Evolutionary conservation across 352 stramenopile species (phyloP).

Genomic region (Phytophthora brassicae): DNA sequence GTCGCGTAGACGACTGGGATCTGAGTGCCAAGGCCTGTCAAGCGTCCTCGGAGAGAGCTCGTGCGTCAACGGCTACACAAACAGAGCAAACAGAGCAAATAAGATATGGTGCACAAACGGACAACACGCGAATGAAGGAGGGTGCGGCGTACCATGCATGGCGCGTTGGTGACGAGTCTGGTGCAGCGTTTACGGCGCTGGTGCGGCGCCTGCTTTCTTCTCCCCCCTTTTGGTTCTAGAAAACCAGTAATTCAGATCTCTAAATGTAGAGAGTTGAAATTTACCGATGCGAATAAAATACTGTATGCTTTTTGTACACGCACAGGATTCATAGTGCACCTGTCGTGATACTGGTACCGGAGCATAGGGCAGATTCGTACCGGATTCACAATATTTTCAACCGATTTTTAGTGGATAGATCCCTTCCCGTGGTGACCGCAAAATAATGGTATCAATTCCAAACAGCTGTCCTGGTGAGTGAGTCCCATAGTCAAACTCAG

Average conservation of each 20-base stretch:
- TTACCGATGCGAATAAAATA: neutral
- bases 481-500: too few relatives aligned
- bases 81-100: neutral
- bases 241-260: neutral
- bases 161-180: neutral
- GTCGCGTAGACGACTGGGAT: neutral
- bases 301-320: neutral
- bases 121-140: too few relatives aligned
- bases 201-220: neutral
- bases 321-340: constrained; percentile 1
- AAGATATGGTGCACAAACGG: neutral
- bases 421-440: too few relatives aligned
- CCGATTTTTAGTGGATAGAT: neutral
- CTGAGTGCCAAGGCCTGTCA: neutral
- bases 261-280: neutral
- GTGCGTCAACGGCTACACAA: constrained; percentile 1
- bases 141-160: neutral
- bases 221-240: neutral
- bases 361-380: neutral
- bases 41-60: neutral
- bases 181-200: neutral
- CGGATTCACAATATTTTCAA: neutral
- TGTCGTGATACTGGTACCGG: neutral
- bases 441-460: too few relatives aligned
- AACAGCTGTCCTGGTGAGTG: too few relatives aligned